Conservation (phyloP, 805 yeast genomes). For the Wickerhamomyces bovis region DNA sequence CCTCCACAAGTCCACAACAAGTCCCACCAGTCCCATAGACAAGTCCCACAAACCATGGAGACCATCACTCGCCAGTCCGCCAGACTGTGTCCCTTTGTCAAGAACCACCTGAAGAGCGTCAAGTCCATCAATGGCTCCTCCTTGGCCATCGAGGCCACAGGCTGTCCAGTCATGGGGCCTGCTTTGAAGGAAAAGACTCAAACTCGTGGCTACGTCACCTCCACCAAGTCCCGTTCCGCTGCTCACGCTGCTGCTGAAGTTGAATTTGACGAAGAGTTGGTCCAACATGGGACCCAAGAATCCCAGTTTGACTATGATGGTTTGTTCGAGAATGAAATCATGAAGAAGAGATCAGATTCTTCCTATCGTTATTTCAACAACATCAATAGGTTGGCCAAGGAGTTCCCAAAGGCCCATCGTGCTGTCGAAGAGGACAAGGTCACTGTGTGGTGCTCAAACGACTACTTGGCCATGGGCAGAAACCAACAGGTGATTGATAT, state of each 20-base stretch:
- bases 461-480: slow-evolving; percentile 91
- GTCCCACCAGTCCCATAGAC: no score
- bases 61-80: slow-evolving; percentile 69
- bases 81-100: slow-evolving; percentile 80
- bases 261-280: slow-evolving; percentile 17
- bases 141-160: slow-evolving; percentile 45
- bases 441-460: slow-evolving; percentile 99
- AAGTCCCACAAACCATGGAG: slow-evolving; percentile 79
- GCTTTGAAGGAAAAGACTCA: slow-evolving; percentile 42
- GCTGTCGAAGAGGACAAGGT: slow-evolving; percentile 71
- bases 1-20: no score
- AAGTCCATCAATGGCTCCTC: slow-evolving; percentile 45
- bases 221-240: slow-evolving; percentile 27
- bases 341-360: slow-evolving; percentile 75
- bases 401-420: slow-evolving; percentile 91
- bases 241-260: slow-evolving; percentile 26
- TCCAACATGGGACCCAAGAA: slow-evolving; percentile 40
- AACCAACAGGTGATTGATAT: slow-evolving; percentile 64
- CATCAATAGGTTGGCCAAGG: slow-evolving; percentile 90
- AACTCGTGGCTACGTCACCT: slow-evolving; percentile 26
- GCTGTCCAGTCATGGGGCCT: slow-evolving; percentile 89
- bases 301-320: slow-evolving; percentile 64
- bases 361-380: slow-evolving; percentile 96
- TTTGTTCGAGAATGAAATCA: slow-evolving; percentile 58
- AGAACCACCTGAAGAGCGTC: slow-evolving; percentile 33